Conservation (phyloP, 2,329 filamentous ascomycete species). For the Trichoderma asperellum region DNA sequence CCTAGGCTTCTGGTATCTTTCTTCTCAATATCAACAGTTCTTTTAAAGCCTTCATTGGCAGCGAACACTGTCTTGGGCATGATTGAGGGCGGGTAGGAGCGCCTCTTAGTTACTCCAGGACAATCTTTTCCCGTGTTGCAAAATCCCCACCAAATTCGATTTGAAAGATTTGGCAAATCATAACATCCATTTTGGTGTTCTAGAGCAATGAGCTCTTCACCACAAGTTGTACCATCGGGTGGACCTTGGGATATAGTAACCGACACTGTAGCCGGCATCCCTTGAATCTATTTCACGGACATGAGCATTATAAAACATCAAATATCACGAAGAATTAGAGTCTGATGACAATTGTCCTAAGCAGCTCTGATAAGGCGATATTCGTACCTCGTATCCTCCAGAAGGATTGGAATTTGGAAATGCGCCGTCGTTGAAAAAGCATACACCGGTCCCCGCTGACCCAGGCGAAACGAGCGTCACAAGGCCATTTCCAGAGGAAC, state of each 20-base stretch:
- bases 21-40: background rate
- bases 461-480: conserved; percentile 21
- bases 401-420: conserved; percentile 7
- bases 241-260: conserved; percentile 17
- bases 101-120: conserved; percentile 8
- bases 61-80: conserved; percentile 1
- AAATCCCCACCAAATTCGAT: conserved; percentile 27
- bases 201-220: conserved; percentile 13
- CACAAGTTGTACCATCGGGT: conserved; percentile 14
- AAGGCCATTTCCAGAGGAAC: conserved; percentile 6
- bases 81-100: conserved; percentile 3
- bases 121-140: conserved; percentile 27
- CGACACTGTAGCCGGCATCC: conserved; percentile 22
- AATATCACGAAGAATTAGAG: background rate
- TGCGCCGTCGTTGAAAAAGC: conserved; percentile 18
- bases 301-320: background rate
- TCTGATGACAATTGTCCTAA: background rate
- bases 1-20: background rate
- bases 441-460: background rate
- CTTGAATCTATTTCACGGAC: conserved; percentile 14
- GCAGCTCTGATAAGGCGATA: background rate
- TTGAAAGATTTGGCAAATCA: conserved; percentile 17
- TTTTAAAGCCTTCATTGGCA: background rate
- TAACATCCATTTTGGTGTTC: conserved; percentile 26
- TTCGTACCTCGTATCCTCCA: conserved; percentile 24